Evolutionary conservation across 805 yeast species (phyloP), one percentile per base, ranked within the genome.

Genomic region (Sungouiella blattae): DNA sequence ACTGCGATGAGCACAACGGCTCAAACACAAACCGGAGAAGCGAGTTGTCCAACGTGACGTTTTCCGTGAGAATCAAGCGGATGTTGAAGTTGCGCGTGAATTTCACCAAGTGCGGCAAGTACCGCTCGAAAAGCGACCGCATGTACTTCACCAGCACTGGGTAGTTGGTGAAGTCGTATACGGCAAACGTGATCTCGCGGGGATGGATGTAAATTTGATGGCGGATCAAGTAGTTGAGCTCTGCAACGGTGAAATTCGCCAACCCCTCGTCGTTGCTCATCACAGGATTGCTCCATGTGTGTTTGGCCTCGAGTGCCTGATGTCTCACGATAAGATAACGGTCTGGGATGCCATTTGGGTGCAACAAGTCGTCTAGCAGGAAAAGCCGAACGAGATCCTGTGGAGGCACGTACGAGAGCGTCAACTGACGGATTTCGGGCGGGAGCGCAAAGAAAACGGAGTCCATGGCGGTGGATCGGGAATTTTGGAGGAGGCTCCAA

Each of bases 161-260:
- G 26, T 31, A 32, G 18, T 35, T 36, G 13, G 41, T 32, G 35
- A 37, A 40, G 37, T 38, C 50, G 36, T 29, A 46, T 14, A 44
- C 40, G 18, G 39, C 40, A 25, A 34, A 41, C 17, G 44, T 39
- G 32, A 56, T 39, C 5, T 46, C 49, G 11, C 35, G 36, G 1
- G 61, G 60, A 14, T 42, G 29, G 16, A 57, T 56, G 25, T 40
- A 27, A 11, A 58, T 30, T 12, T 43, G 35, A 36, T 45, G 33
- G 1, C n/a, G 21, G 9, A 44, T 33, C 15, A 58, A 40, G 33
- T 56, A 49, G 26, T 41, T 32, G 18, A 58, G 36, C 14, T 47
- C 48, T 11, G 26, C 24, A 5, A 34, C 25, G 4, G 46, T 20
- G 17, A 52, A 35, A 18, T 40, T 33, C 9, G 18, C 40, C 23